Base-by-base conservation (phyloP, 805 yeast species). In the Metschnikowia proteae region DNA sequence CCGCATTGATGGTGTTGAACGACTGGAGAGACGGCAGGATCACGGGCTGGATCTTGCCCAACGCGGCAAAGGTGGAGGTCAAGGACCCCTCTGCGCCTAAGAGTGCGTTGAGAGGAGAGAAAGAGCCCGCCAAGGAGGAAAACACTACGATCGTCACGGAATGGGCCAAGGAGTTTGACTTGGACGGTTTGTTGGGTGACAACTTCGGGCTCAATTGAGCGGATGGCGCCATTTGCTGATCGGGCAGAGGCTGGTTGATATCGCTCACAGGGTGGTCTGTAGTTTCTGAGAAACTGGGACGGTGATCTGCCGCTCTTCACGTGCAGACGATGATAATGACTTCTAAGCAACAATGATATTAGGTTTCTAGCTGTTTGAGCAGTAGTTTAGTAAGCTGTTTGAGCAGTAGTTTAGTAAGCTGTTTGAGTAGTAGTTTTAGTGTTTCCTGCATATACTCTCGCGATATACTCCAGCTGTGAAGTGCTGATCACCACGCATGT, bases 1-100 rank as follows among this genome's bases (percentile, higher is more conserved):
- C 98, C 6, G 96, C 95, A 33, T 66, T 80, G 60, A 76, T 86
- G 33, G 85, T 94, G 9, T 75, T 94, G 62, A 88, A 81, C 60
- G 99, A 94, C 70, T 94, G 98, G 98, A 83, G 97, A 70, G 97
- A 91, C 67, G 99, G 99, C 50, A 82, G 94, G 64, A 82, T 94
- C 60, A 69, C 84, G 47, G 96, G 97, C 42, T 94, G 97, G 96
- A 82, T 88, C 2, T 70, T 83, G 59, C 96, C 96, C 44, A 84
- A 67, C 50, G 54, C 56, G 4, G 32, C 37, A 28, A 37, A 38
- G 29, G 17, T 22, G 13, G 55, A 40, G 51, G 55, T 57, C 13
- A 62, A 56, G 52, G 51, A 55, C 58, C 43, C 65, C 57, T 51
- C 70, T 60, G 67, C 63, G 46, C 60, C 75, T 54, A 60, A 70